A percentile compares a stretch with the other conserved stretches of the same genome.
Conservation (phyloP, 2,329 filamentous ascomycete species). For the Fusarium decemcellulare region DNA sequence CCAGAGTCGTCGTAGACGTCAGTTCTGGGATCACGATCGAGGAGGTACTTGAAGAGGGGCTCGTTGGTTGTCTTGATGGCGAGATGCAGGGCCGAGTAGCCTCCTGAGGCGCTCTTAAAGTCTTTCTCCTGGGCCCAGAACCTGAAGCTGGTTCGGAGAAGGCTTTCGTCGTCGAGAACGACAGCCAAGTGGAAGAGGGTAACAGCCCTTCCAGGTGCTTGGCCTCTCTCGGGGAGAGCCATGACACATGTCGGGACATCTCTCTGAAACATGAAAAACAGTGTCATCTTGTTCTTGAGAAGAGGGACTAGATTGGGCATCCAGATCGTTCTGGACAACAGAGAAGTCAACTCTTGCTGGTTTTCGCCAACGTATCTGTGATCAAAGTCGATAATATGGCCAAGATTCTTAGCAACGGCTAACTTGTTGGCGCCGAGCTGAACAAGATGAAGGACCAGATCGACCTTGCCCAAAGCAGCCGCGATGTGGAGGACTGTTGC, state of each 20-base stretch:
- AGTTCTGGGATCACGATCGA: no score
- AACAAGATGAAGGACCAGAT: background rate
- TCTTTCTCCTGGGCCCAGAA: background rate
- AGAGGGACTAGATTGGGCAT: background rate
- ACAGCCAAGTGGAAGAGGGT: background rate
- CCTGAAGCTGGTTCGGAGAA: background rate
- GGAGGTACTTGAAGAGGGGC: no score
- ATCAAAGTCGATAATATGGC: background rate
- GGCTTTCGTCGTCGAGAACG: background rate
- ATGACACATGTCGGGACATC: background rate
- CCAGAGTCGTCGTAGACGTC: no score
- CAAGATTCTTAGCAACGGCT: background rate
- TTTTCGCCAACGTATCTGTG: background rate
- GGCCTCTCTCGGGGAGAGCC: background rate
- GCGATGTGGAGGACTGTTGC: slow-evolving; percentile 22
- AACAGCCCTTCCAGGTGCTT: background rate
- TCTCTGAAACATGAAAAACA: background rate
- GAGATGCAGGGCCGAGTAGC: background rate
- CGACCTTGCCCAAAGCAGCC: background rate
- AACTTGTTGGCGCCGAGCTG: background rate
- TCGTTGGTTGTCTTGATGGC: background rate
- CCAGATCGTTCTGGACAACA: background rate
- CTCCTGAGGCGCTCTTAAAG: background rate
- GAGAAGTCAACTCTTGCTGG: background rate
- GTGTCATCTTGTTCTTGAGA: background rate